Evolutionary conservation across 495 filamentous ascomycete species (phyloP), one percentile per base, ranked within the genome.

Genomic region (Aspergillus conjunctus): DNA sequence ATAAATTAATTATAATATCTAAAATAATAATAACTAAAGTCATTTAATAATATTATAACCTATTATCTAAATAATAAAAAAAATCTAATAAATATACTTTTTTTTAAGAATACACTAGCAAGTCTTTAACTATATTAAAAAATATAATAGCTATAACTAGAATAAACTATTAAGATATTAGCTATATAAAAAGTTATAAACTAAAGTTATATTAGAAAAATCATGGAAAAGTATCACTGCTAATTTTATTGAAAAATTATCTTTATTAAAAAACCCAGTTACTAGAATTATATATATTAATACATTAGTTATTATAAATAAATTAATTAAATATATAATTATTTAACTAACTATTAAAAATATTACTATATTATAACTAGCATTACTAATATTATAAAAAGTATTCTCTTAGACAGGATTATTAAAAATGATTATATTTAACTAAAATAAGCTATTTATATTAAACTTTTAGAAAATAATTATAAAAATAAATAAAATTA

Each of bases 41-140:
- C 2, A 26, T 26, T 26, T 26, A 26, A 5, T 26, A 26, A 26
- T 26, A 26, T 50, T 49, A 48, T 58, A 48, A 33, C 15, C 12
- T 51, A 26, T 20, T 58, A 58, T 50, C 50, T 41, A 43, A 33
- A 51, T 32, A 31, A 31, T 32, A 32, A 51, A 51, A 51, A 26
- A 51, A 26, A 20, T 15, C 17, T 15, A 26, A 26, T 1, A 26
- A 51, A 51, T 22, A 22, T 26, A 51, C n/a, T n/a, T 22, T 51
- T 20, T 51, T 20, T 20, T 51, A 20, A 26, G 11, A 21, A 51
- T 26, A 26, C 7, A 51, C 26, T 3, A 39, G 3, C 5, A 26
- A 26, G 15, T 11, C 9, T 3, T 8, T 11, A 39, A 39, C 9
- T 39, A 51, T 26, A 26, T 26, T 26, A 26, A 2, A 2, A 26